phyloP scores from a whole-genome alignment of 768 basidiomycete species.

The Collybia mongolica region DNA sequence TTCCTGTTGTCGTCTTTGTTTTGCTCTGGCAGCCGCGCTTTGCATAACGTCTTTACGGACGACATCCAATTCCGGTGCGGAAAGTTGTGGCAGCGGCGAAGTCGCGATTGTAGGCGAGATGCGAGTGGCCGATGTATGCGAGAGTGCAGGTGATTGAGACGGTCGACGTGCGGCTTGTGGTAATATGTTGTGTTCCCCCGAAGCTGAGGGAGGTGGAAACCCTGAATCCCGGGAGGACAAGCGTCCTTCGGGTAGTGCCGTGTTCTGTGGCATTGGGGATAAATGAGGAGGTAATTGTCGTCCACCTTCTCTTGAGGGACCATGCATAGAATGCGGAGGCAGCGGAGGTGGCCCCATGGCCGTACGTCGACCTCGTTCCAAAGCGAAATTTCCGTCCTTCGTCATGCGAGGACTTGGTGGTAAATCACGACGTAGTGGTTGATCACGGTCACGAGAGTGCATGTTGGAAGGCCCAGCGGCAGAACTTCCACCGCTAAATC shows the following conservation, averaged over 20 bases:
- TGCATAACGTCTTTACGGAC: constrained; percentile 81
- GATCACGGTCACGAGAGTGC: constrained; percentile 22
- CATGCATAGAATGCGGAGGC: constrained; percentile 34
- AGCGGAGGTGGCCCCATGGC: constrained; percentile 55
- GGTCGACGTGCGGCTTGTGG: constrained; percentile 20
- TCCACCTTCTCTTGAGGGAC: constrained; percentile 35
- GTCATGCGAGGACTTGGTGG: constrained; percentile 35
- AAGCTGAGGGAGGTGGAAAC: constrained; percentile 31
- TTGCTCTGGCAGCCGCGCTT: constrained; percentile 79
- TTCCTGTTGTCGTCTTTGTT: constrained; percentile 75
- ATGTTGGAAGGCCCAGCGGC: constrained; percentile 20
- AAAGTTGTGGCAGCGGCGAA: constrained; percentile 29
- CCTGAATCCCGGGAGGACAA: constrained; percentile 45
- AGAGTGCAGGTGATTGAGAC: constrained; percentile 44
- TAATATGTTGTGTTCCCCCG: constrained; percentile 12
- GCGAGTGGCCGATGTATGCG: constrained; percentile 36
- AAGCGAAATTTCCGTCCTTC: constrained; percentile 24
- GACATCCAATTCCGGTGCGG: constrained; percentile 55
- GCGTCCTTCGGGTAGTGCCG: constrained; percentile 26
- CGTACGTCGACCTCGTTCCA: constrained; percentile 38
- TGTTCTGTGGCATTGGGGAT: constrained; percentile 29
- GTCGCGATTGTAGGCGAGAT: constrained; percentile 33
- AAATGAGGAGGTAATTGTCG: constrained; percentile 63
- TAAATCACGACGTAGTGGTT: constrained; percentile 30
- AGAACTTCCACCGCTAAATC: constrained; percentile 31